Conservation (phyloP, 768 basidiomycete species). For the Boletus barrowsii region DNA sequence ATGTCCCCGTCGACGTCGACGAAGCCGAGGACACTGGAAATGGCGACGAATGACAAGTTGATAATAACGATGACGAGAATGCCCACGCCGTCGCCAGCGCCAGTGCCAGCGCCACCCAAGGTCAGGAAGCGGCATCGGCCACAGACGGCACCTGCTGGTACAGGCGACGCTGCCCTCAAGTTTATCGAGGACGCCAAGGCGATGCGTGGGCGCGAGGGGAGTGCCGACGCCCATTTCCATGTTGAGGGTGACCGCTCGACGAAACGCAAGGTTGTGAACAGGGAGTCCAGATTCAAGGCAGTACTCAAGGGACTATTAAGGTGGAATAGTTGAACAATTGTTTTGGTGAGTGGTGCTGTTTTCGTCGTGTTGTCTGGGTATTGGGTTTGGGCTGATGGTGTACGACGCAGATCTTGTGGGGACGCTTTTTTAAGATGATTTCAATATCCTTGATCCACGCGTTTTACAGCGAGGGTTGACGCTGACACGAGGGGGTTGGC, state of each 20-base stretch:
- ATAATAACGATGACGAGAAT: not conserved
- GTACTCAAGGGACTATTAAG: constrained; percentile 18
- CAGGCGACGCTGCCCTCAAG: constrained; percentile 10
- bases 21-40: not conserved
- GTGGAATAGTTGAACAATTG: not conserved
- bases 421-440: not conserved
- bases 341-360: constrained; percentile 5
- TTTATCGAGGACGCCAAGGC: constrained; percentile 12
- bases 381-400: not conserved
- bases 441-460: not conserved
- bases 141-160: constrained; percentile 23
- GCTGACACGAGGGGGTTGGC: not conserved
- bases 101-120: constrained; percentile 1
- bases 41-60: not conserved
- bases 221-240: not conserved
- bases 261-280: not conserved
- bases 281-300: constrained; percentile 16
- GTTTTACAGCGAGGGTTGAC: not conserved
- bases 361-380: not conserved
- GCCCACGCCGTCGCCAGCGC: not conserved
- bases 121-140: constrained; percentile 16
- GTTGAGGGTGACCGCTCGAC: not conserved
- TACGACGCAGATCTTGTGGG: not conserved
- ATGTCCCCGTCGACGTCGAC: too few relatives aligned
- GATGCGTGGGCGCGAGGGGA: constrained; percentile 1